Base-by-base conservation (phyloP, 2,329 filamentous ascomycete genomes). In the Diaporthe caulivora region DNA sequence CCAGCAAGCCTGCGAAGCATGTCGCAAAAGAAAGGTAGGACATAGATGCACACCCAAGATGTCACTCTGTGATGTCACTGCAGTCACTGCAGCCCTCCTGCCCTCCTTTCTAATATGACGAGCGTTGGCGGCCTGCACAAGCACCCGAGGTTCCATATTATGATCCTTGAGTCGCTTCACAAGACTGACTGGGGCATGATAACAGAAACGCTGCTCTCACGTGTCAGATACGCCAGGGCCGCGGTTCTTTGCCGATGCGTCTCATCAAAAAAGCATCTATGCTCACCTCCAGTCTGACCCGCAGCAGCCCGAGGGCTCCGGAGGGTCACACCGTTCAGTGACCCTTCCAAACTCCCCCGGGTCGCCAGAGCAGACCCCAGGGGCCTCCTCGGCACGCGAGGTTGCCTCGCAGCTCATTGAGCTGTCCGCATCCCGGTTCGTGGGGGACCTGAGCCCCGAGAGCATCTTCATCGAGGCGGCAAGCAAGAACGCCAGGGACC, bases 1-100 rank as follows among this genome's bases (percentile, higher is more conserved):
- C 29, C 85, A 86, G 72, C 88, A 90, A 40, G 90, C 90, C 6
- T 92, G 90, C 75, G 82, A 84, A 0, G 80, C 83, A 2, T 92
- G 90, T 76, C 86, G 89, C 6, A 86, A 85, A 64, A 87, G 87
- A 75, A 91, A 91, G 84, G 87, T 88, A 67, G 60, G 79, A 55
- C 60, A 49, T 21, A 10, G 11, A 29, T 53, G 31, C 47, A 53
- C 31, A 24, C 15, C 62, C 8, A 51, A 21, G 1, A 49, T 65
- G 9, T 26, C 62, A 8, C 21, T 3, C 29, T 51, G n/a, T 64
- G 9, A 34, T 34, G 21, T 29, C 47, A 34, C 47, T 51, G 21
- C 29, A 11, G 18, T 21, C 44, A n/a, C 44, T 51, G n/a, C n/a
- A 13, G 2, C 24, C 51, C 13, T 18, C 13, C 24, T 29, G 34